Percentiles rank a stretch among this genome's conserved stretches.
phyloP scores from a whole-genome alignment of 1,284 basidiomycete species.

The Ustilago hordei region DNA sequence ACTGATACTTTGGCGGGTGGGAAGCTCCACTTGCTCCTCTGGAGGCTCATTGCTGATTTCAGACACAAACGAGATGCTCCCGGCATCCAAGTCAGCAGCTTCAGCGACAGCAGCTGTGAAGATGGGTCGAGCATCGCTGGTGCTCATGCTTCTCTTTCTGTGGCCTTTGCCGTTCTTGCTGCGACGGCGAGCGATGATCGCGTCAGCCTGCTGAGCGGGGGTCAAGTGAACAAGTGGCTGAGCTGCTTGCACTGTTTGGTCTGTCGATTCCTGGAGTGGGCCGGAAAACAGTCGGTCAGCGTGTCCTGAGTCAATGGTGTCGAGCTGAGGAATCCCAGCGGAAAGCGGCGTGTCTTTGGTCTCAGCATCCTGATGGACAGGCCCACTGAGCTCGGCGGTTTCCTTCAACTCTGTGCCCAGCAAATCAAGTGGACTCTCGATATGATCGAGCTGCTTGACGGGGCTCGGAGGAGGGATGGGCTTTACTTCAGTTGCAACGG shows the following conservation, averaged over 20 bases:
- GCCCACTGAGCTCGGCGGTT: slow-evolving; percentile 20
- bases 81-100: slow-evolving; percentile 7
- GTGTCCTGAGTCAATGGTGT: slow-evolving; percentile 9
- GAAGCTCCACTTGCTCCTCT: slow-evolving; percentile 40
- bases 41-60: slow-evolving; percentile 19
- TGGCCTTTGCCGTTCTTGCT: slow-evolving; percentile 54
- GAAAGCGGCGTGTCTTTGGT: neutral
- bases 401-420: slow-evolving; percentile 56
- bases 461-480: slow-evolving; percentile 53
- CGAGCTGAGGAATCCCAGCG: slow-evolving; percentile 9
- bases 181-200: slow-evolving; percentile 59
- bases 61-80: slow-evolving; percentile 12
- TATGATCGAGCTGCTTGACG: slow-evolving; percentile 38
- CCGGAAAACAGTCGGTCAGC: slow-evolving; percentile 14
- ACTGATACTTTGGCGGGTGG: slow-evolving; percentile 52
- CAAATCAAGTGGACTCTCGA: slow-evolving; percentile 55
- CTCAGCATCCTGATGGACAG: neutral
- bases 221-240: slow-evolving; percentile 36
- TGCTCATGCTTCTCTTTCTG: slow-evolving; percentile 59
- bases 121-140: slow-evolving; percentile 44
- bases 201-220: slow-evolving; percentile 59
- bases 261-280: slow-evolving; percentile 2
- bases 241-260: neutral
- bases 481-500: slow-evolving; percentile 34
- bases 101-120: slow-evolving; percentile 38